Evolutionary conservation across 2,329 filamentous ascomycete species (phyloP).

Genomic region (Exophiala sp.): DNA sequence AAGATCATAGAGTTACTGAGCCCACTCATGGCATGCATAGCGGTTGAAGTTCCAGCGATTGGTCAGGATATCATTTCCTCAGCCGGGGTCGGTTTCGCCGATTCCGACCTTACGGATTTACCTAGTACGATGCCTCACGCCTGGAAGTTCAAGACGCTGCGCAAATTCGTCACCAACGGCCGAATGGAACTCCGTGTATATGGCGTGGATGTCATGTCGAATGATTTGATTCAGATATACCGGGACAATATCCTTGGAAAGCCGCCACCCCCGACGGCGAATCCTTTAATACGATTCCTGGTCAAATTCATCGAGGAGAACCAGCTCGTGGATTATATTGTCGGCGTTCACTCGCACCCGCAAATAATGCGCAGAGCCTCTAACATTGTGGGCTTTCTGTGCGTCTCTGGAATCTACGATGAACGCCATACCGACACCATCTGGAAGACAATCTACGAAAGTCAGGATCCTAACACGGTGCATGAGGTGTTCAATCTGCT

Average conservation of each 20-base stretch:
- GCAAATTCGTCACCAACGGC: slow-evolving; percentile 69
- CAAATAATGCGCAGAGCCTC: slow-evolving; percentile 75
- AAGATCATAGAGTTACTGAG: slow-evolving; percentile 35
- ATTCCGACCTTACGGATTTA: slow-evolving; percentile 29
- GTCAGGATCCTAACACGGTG: slow-evolving; percentile 77
- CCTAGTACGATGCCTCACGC: slow-evolving; percentile 40
- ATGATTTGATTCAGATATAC: slow-evolving; percentile 63
- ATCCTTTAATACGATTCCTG: slow-evolving; percentile 60
- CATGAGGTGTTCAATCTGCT: slow-evolving; percentile 71
- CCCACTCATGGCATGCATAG: slow-evolving; percentile 32
- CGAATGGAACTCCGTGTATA: slow-evolving; percentile 86
- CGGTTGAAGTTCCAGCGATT: slow-evolving; percentile 32
- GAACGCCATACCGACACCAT: slow-evolving; percentile 68
- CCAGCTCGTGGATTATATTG: slow-evolving; percentile 74
- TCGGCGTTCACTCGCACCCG: slow-evolving; percentile 85
- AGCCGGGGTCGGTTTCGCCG: slow-evolving; percentile 19
- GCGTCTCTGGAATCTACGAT: slow-evolving; percentile 69
- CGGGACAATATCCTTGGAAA: slow-evolving; percentile 43
- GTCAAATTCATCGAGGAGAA: slow-evolving; percentile 63
- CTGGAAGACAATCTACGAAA: slow-evolving; percentile 75
- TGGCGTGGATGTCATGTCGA: slow-evolving; percentile 68
- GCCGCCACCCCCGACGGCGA: slow-evolving; percentile 42
- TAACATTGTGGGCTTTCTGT: slow-evolving; percentile 81
- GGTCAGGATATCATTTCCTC: slow-evolving; percentile 35
- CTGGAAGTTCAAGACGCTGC: slow-evolving; percentile 65